Base-by-base conservation (phyloP, 768 basidiomycete genomes). In the Amanita rubescens region DNA sequence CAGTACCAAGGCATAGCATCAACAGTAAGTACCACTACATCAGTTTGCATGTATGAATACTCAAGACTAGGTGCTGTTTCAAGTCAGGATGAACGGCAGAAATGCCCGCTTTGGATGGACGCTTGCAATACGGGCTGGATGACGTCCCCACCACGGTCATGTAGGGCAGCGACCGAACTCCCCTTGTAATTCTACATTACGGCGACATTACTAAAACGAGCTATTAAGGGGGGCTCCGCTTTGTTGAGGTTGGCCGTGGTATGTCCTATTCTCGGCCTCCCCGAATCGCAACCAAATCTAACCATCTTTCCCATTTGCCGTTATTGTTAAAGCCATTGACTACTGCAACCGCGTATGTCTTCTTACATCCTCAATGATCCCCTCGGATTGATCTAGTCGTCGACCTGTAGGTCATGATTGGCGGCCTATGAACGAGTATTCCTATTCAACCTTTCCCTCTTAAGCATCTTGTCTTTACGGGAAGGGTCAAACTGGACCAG, bases 221-320 rank as follows among this genome's bases (percentile, higher is more conserved):
- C n/a, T n/a, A n/a, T n/a, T n/a, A n/a, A n/a, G n/a, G n/a, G n/a
- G n/a, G n/a, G n/a, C n/a, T n/a, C 74, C 90, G 92, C 58, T 97
- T 95, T 74, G 94, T 97, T 67, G 90, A 99, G 83, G 93, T 97
- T 69, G 95, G 95, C 67, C 90, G 95, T 67, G 90, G 89, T 91
- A 62, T 56, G 79, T 65, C 6, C 17, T n/a, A n/a, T n/a, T n/a
- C n/a, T 27, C 19, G n/a, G 22, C 19, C 3, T 10, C 9, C 10
- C 62, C n/a, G 20, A 10, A 49, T 47, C 25, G 20, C 33, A 7
- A 8, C n/a, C n/a, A 33, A 5, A 8, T 32, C 19, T 52, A 17
- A 33, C 37, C 58, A 91, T 97, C 69, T 92, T 98, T 74, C 80
- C 98, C 75, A 71, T 90, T 96, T 63, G 96, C 96, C 53, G 87